Percentiles rank a stretch among this genome's conserved stretches.
phyloP scores from a whole-genome alignment of 2,329 filamentous ascomycete species.

The Colletotrichum phormii region DNA sequence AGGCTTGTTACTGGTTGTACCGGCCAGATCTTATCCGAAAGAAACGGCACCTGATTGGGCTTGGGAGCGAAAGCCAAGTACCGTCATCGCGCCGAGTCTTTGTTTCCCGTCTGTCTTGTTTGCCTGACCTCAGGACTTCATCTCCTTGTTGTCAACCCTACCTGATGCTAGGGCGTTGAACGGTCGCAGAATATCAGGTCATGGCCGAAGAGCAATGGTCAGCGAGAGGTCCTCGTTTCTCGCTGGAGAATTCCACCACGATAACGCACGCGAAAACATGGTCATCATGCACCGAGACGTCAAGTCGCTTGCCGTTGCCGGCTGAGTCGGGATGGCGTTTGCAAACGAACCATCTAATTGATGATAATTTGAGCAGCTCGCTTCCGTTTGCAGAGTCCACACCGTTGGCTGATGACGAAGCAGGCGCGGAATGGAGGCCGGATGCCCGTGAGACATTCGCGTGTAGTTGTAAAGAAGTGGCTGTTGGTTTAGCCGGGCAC shows the following conservation, averaged over 20 bases:
- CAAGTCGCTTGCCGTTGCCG: neutral
- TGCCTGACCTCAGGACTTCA: neutral
- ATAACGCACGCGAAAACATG: neutral
- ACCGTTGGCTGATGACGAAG: neutral
- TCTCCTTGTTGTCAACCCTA: neutral
- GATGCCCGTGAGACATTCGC: constrained; percentile 1
- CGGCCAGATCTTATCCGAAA: neutral
- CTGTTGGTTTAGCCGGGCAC: neutral
- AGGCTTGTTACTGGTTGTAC: neutral
- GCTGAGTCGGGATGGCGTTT: neutral
- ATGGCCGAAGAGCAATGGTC: neutral
- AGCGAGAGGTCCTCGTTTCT: neutral
- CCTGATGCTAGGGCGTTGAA: neutral
- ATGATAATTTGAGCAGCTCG: neutral
- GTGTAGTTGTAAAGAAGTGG: neutral
- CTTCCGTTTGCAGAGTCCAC: neutral
- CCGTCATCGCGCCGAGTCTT: neutral
- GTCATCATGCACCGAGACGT: neutral
- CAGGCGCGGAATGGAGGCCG: neutral
- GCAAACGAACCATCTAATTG: neutral
- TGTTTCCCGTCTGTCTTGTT: neutral
- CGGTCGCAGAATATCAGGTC: neutral
- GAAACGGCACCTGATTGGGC: neutral
- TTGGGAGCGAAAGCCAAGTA: neutral
- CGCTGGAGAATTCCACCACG: neutral